These are phyloP conservation scores for Neurospora sp. DNA, from an alignment of 495 filamentous ascomycete species.

Conservation along the genomic window DNA sequence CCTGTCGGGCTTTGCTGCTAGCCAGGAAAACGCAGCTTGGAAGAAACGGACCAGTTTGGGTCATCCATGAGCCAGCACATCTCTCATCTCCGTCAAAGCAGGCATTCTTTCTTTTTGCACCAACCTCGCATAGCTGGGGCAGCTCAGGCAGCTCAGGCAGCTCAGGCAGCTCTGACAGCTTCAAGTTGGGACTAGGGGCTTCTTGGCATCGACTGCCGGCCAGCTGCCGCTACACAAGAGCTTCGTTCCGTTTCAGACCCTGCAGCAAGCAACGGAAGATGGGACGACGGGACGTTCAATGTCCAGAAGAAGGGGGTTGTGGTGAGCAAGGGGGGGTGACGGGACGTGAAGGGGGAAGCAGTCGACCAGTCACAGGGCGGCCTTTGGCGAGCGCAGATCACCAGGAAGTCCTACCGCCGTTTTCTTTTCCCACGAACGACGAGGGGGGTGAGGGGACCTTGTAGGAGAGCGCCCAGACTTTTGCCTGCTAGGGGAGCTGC, in stretches of 20 bases:
- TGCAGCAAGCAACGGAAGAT: background rate
- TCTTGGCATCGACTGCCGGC: background rate
- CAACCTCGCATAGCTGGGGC: background rate
- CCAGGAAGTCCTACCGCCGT: slow-evolving; percentile 9
- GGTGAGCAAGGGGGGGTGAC: background rate
- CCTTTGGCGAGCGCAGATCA: slow-evolving; percentile 4
- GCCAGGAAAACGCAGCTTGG: background rate
- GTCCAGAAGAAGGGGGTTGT: slow-evolving; percentile 6
- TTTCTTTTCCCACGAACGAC: slow-evolving; percentile 2
- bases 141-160: background rate
- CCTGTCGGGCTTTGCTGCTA: background rate
- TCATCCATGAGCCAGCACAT: background rate
- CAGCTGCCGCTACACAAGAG: background rate
- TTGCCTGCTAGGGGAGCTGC: background rate
- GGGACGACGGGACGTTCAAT: background rate
- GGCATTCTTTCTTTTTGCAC: background rate
- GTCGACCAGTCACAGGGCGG: slow-evolving; percentile 1
- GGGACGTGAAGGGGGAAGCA: slow-evolving; percentile 4
- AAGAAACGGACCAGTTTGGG: background rate
- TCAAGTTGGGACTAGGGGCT: background rate
- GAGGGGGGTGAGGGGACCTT: background rate
- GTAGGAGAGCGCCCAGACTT: background rate
- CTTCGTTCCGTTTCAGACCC: background rate
- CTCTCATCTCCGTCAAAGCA: background rate
- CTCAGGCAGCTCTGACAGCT: background rate